Evolutionary conservation across 2,329 filamentous ascomycete species (phyloP), one percentile per base, ranked within the genome.

Genomic region (Talaromyces sp.): DNA sequence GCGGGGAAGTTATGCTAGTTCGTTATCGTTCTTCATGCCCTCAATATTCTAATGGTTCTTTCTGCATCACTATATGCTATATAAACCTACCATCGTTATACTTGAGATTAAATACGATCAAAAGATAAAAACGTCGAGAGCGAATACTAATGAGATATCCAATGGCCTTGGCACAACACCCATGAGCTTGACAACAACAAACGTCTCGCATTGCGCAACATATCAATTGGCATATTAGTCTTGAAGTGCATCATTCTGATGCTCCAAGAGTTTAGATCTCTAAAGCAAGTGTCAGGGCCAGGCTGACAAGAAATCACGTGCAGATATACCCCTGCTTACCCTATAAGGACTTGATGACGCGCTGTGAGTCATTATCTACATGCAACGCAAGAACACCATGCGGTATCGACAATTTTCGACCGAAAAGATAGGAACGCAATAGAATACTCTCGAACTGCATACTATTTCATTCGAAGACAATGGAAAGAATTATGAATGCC

Each of bases 1-100:
- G 68, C 69, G 69, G 69, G 67, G 68, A 66, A 65, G n/a, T 46
- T 46, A 24, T 43, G 43, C 43, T 24, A 24, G 21, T 24, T 46
- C 10, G 9, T 46, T 46, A 12, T 46, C 10, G 9, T 46, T 46
- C 43, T 19, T 21, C 21, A 24, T 46, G 9, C n/a, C 19, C 24
- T 46, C 43, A 46, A 46, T 19, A 17, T n/a, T 38, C 17, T n/a
- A n/a, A n/a, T 9, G n/a, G 14, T 38, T 38, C 35, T 38, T 38
- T 38, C 35, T n/a, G 5, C 17, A 38, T 17, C 35, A n/a, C 17
- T n/a, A 14, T 38, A n/a, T n/a, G 17, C 17, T 2, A 38, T 38
- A 4, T 3, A n/a, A 38, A n/a, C 14, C 6, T 4, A 38, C 9
- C 6, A 12, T 38, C 6, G 2, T 38, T 38, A 38, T 38, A 38